These are phyloP conservation scores for Crepidotus variabilis DNA, from an alignment of 768 basidiomycete genomes.

Conservation along the genomic window DNA sequence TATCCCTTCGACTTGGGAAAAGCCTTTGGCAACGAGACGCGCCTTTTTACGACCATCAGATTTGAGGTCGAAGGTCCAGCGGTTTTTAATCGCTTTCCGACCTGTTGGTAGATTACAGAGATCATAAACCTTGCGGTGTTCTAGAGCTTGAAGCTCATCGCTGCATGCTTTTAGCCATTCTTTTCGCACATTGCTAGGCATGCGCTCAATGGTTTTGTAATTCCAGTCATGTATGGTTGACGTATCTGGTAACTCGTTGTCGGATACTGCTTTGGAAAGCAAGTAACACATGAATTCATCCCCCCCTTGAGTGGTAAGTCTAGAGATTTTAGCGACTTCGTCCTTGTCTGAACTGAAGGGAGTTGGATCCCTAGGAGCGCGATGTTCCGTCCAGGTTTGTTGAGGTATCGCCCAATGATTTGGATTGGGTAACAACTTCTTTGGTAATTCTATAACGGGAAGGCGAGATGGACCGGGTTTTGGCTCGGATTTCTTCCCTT, in stretches of 20 bases:
- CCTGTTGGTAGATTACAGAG: not conserved
- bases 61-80: slow-evolving; percentile 18
- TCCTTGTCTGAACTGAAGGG: no score
- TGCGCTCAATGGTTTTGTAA: not conserved
- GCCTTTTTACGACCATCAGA: slow-evolving; percentile 12
- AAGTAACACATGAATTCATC: no score
- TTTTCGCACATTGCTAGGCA: not conserved
- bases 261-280: no score
- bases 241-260: not conserved
- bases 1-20: not conserved
- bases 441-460: no score
- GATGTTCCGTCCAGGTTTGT: no score
- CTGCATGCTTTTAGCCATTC: not conserved
- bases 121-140: not conserved
- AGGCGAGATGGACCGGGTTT: no score
- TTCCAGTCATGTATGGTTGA: not conserved
- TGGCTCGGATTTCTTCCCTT: no score
- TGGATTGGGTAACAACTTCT: no score
- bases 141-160: not conserved
- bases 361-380: no score
- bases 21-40: slow-evolving; percentile 3
- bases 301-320: no score
- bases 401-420: no score
- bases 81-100: not conserved
- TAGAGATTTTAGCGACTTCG: no score